Base-by-base conservation (phyloP, 495 filamentous ascomycete genomes). In the Ascodesmis nigricans region DNA sequence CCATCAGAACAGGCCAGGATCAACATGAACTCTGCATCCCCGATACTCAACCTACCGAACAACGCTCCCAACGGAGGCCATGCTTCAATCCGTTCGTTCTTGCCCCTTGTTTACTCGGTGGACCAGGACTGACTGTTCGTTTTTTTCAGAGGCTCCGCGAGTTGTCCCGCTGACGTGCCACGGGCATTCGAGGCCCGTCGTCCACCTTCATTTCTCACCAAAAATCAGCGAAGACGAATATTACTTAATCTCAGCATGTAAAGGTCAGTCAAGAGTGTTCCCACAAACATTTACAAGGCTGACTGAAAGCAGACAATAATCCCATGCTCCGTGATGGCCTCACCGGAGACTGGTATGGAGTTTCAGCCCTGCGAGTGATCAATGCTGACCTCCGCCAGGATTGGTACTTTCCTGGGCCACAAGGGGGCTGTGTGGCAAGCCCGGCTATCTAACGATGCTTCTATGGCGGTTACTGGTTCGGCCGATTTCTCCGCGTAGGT, bases 351-450 rank as follows among this genome's bases (percentile, higher is more conserved):
- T 97, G 80, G 73, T 75, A 57, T 38, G 67, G 39, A 32, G 13
- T 17, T 9, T 19, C 9, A 8, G 10, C 18, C 10, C 11, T 36
- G 21, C 17, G 18, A 29, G 28, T 7, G 20, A 28, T 15, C 6
- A 11, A 25, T 6, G 6, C 11, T 11, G 6, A 11, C 6, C 23
- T 11, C n/a, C 5, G 17, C 4, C 40, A 78, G 77, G 87, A 95
- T 97, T 42, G 87, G 87, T 22, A 97, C 90, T 23, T 95, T 95
- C 49, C 70, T 97, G 34, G 84, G 87, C 28, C 87, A 97, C 59
- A 95, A 97, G 60, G 87, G 87, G 40, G 87, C 87, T 11, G 82
- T 92, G 32, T 97, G 83, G 78, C 81, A 91, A 61, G 76, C 81
- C 17, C 68, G 84, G 35, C 66, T 95, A 7, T 91, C 81, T 25